Evolutionary conservation across 2,329 filamentous ascomycete species (phyloP), one percentile per base, ranked within the genome.

Genomic region (Lecanicillium sp.): DNA sequence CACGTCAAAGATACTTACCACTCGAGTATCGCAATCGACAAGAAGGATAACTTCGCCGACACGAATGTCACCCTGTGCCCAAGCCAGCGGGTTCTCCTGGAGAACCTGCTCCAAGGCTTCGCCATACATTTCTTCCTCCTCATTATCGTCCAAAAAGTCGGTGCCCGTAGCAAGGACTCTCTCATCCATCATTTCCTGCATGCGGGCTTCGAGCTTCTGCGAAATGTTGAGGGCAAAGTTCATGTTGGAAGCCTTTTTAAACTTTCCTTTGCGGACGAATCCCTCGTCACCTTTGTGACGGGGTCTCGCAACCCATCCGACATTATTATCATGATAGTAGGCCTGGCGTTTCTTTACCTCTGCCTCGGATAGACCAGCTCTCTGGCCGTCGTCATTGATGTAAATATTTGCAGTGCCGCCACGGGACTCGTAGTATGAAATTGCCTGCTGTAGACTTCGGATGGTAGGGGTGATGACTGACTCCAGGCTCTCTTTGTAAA

Each of bases 171-270:
- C 25, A 1, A 38, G 43, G 7, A 52, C 17, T 13, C 39, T 43
- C 18, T 40, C 43, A 22, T 54, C 51, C 7, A 54, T 45, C 37
- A 50, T 44, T 4, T 53, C 45, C 14, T 60, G 57, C 28, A 85
- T 60, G 42, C 73, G 72, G 9, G 73, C 71, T 54, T 85, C 81
- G 3, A 83, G 71, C 42, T 72, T 68, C 51, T 74, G 71, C 27
- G 73, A 78, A 37, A 82, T 60, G 48, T 71, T 71, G 41, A 85
- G 63, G 3, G 71, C 79, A 51, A 78, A 85, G 56, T 85, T 85
- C 80, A 85, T 85, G 62, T 85, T 85, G 19, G 78, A 83, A 2
- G 79, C 78, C 59, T 83, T 83, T 63, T 83, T 83, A 64, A 83
- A 83, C 53, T 82, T 82, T 39, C 79, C 79, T 29, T 64, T 65